Percentiles rank a stretch among this genome's conserved stretches.
phyloP scores from a whole-genome alignment of 768 basidiomycete species.

The Naganishia randhawae region DNA sequence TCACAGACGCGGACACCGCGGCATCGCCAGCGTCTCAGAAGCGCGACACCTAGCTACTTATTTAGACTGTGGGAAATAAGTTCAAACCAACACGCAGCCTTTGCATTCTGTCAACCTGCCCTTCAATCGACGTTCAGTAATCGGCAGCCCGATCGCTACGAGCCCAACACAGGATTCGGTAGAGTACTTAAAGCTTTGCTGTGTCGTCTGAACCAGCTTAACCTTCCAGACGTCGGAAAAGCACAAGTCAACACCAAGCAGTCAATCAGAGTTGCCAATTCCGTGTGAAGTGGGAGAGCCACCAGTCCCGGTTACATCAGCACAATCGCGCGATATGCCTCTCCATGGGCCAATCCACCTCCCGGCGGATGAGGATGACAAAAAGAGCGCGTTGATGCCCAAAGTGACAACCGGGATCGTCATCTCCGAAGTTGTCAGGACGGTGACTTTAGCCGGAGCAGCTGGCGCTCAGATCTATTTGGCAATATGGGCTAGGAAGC shows the following conservation, averaged over 20 bases:
- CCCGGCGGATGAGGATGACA: background rate
- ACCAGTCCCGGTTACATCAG: background rate
- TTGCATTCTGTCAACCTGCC: background rate
- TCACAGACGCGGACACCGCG: background rate
- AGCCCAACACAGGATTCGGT: background rate
- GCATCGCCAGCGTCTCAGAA: background rate
- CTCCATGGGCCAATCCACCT: constrained; percentile 4
- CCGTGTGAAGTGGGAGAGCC: background rate
- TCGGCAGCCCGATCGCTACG: background rate
- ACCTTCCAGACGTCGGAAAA: too few relatives aligned
- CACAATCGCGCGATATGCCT: background rate
- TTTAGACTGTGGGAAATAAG: background rate
- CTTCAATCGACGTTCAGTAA: background rate
- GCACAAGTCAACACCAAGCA: background rate
- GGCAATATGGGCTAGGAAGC: background rate
- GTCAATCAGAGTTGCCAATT: background rate
- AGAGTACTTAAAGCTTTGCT: background rate
- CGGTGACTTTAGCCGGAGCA: background rate
- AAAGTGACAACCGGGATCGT: constrained; percentile 4
- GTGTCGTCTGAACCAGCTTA: too few relatives aligned
- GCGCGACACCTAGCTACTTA: background rate
- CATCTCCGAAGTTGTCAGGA: background rate
- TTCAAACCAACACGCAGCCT: background rate
- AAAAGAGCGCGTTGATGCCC: background rate
- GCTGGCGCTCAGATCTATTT: background rate